phyloP scores from a whole-genome alignment of 2,329 filamentous ascomycete species.

The Aspergillus bombycis region DNA sequence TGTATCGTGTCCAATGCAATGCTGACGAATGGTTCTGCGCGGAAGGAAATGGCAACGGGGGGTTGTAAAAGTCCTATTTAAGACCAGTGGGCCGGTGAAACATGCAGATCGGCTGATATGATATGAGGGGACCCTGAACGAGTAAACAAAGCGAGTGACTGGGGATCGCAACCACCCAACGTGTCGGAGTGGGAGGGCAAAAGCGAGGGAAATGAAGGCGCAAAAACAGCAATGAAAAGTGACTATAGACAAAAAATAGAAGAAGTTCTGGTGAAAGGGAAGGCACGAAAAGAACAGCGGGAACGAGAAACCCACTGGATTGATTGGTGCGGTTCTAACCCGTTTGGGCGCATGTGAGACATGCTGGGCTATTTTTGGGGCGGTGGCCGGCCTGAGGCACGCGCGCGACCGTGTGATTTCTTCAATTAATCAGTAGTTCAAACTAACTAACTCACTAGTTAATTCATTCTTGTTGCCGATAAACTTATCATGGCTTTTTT shows the following conservation, averaged over 20 bases:
- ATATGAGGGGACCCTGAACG: conserved; percentile 17
- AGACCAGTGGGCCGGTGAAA: conserved; percentile 21
- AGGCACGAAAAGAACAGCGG: not conserved
- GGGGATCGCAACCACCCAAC: conserved; percentile 5
- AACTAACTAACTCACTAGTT: too few relatives aligned
- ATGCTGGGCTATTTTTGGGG: conserved; percentile 27
- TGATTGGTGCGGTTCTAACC: conserved; percentile 17
- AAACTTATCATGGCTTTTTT: not conserved
- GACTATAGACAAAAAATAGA: not conserved
- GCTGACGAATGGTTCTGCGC: not conserved
- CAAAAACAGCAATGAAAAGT: not conserved
- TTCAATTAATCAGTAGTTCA: not conserved
- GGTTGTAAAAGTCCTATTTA: conserved; percentile 14
- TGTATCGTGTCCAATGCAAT: not conserved
- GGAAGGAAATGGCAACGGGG: not conserved
- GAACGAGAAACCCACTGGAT: conserved; percentile 5
- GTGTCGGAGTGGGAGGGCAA: not conserved
- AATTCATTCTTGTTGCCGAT: not conserved
- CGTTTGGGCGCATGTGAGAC: conserved; percentile 24
- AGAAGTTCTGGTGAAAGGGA: conserved; percentile 1
- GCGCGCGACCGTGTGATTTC: not conserved
- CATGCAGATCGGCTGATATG: conserved; percentile 23
- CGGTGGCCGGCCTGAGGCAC: conserved; percentile 15
- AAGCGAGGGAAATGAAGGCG: not conserved
- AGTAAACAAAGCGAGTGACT: conserved; percentile 32